Conservation (phyloP, 2,329 filamentous ascomycete species). For the Colletotrichum brevisporum region DNA sequence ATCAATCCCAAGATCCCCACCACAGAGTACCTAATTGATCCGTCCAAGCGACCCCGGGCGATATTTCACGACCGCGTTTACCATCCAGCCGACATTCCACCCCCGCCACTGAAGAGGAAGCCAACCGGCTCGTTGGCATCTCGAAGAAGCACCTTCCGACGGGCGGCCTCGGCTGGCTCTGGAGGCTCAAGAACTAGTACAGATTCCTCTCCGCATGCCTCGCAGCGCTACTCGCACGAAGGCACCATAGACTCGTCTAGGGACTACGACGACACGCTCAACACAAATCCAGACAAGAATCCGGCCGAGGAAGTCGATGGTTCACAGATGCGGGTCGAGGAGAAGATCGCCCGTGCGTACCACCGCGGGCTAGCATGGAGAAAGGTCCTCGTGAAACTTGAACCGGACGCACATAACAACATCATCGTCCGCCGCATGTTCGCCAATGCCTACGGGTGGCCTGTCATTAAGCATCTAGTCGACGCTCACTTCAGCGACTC, state of each 20-base stretch:
- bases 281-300: conserved; percentile 62
- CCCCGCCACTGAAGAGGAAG: conserved; percentile 76
- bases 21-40: conserved; percentile 86
- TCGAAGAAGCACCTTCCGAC: conserved; percentile 49
- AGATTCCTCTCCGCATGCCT: conserved; percentile 42
- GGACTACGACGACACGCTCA: conserved; percentile 67
- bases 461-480: conserved; percentile 93
- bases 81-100: conserved; percentile 92
- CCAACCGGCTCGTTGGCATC: conserved; percentile 52
- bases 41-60: conserved; percentile 83
- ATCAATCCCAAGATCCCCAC: conserved; percentile 91
- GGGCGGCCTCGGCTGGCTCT: conserved; percentile 38
- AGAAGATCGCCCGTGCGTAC: conserved; percentile 97
- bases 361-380: conserved; percentile 94
- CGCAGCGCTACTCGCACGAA: conserved; percentile 54
- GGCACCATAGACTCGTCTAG: conserved; percentile 59
- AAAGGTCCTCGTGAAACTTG: conserved; percentile 94
- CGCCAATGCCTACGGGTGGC: conserved; percentile 97
- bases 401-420: conserved; percentile 98
- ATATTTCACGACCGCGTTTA: conserved; percentile 99
- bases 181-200: conserved; percentile 42
- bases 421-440: conserved; percentile 98
- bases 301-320: conserved; percentile 62
- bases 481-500: conserved; percentile 94
- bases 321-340: conserved; percentile 89